Conservation (phyloP, 768 basidiomycete species). For the Sistotremastrum niveocremeum region DNA sequence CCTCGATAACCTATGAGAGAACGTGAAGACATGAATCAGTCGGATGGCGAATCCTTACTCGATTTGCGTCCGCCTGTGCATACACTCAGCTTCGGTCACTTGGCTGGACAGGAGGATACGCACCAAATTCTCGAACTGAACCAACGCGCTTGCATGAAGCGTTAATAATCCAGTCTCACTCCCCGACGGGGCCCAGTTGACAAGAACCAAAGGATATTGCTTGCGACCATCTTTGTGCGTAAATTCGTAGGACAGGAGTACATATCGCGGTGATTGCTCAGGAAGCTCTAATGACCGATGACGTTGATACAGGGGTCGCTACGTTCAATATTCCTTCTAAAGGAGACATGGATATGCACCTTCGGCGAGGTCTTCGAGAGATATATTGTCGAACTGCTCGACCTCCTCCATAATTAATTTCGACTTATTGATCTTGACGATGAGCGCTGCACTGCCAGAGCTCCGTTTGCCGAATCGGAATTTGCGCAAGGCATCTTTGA, state of each 20-base stretch:
- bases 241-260: constrained; percentile 73
- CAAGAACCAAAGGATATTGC: constrained; percentile 71
- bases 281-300: constrained; percentile 51
- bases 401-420: constrained; percentile 73
- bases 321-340: background rate
- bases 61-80: no score
- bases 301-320: constrained; percentile 1
- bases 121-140: constrained; percentile 71
- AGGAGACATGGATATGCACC: constrained; percentile 29
- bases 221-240: constrained; percentile 69
- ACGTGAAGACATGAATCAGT: background rate
- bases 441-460: constrained; percentile 58
- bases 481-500: constrained; percentile 71
- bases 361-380: constrained; percentile 76
- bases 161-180: constrained; percentile 67
- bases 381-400: constrained; percentile 63
- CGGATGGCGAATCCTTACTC: background rate
- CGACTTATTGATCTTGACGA: constrained; percentile 85
- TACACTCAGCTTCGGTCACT: no score
- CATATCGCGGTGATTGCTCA: constrained; percentile 75
- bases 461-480: constrained; percentile 63
- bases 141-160: constrained; percentile 69
- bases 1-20: constrained; percentile 51
- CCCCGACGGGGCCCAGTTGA: constrained; percentile 78
- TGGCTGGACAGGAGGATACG: constrained; percentile 14